A percentile compares a stretch with the other conserved stretches of the same genome.
These are phyloP conservation scores for Eucalyptus melliodora DNA, from an alignment of 345 rosid genomes.

Conservation along the genomic window DNA sequence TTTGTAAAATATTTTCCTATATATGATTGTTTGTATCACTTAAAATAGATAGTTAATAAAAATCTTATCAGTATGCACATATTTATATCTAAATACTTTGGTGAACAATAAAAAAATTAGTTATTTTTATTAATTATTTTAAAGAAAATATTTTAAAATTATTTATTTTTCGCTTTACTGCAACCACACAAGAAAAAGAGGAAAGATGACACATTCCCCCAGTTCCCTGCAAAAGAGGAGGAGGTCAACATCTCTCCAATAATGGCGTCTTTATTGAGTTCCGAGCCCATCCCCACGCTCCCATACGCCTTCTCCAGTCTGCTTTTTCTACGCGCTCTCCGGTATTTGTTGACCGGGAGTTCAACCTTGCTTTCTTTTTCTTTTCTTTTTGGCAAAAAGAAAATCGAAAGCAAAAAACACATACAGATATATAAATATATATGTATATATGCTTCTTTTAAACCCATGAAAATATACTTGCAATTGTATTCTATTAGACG, in stretches of 20 bases:
- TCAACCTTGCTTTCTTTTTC: not conserved
- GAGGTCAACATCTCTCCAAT: not conserved
- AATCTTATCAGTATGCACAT: accelerated
- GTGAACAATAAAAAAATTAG: too few relatives aligned
- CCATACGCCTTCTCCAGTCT: not conserved
- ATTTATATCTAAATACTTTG: too few relatives aligned
- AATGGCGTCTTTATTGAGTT: not conserved
- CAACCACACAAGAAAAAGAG: not conserved
- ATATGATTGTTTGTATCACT: accelerated
- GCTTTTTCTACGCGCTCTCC: not conserved
- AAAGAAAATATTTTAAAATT: too few relatives aligned
- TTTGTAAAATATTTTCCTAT: accelerated
- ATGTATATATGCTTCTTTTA: not conserved
- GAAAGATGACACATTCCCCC: not conserved
- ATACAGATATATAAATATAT: not conserved
- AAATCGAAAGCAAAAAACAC: not conserved
- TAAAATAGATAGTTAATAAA: too few relatives aligned
- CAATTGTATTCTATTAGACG: not conserved
- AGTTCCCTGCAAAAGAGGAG: not conserved
- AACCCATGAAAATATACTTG: not conserved
- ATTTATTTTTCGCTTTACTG: too few relatives aligned
- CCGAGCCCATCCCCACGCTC: not conserved
- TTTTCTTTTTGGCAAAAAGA: not conserved
- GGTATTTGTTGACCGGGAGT: not conserved
- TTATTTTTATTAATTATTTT: too few relatives aligned